Percentiles rank a stretch among this genome's conserved stretches.
phyloP scores from a whole-genome alignment of 2,329 filamentous ascomycete species.

The Elsinoe fawcettii region DNA sequence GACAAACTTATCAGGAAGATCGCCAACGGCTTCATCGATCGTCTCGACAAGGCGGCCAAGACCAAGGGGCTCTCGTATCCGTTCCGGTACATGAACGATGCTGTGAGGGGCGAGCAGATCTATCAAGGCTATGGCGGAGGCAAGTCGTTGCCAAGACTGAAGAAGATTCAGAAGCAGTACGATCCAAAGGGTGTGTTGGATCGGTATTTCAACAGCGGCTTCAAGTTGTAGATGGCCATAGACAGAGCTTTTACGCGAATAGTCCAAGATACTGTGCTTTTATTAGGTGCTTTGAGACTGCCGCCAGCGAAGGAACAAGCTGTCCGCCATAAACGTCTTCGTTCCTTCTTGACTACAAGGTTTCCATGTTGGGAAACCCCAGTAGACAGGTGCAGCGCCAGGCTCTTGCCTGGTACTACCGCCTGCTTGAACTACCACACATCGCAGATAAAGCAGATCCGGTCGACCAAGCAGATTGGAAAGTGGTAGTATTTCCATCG shows the following conservation, averaged over 20 bases:
- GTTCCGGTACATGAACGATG: conserved; percentile 10
- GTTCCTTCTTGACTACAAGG: no score
- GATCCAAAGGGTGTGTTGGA: not conserved
- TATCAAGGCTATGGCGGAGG: not conserved
- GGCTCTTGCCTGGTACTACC: no score
- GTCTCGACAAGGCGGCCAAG: not conserved
- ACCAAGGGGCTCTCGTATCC: not conserved
- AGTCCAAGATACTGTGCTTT: no score
- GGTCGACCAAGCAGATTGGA: no score
- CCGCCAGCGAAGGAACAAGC: no score
- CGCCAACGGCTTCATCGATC: not conserved
- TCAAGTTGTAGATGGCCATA: not conserved
- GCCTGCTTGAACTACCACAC: no score
- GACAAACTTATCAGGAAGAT: not conserved
- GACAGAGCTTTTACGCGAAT: not conserved
- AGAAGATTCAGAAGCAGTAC: not conserved
- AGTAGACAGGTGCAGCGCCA: no score
- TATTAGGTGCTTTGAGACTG: no score
- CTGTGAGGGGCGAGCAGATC: not conserved
- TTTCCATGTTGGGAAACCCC: no score
- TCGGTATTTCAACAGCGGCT: not conserved
- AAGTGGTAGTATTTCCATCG: no score
- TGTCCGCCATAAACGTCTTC: no score
- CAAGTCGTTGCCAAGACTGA: not conserved
- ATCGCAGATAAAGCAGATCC: no score